These are phyloP conservation scores for Letharia lupina DNA, from an alignment of 495 filamentous ascomycete species.

Conservation along the genomic window DNA sequence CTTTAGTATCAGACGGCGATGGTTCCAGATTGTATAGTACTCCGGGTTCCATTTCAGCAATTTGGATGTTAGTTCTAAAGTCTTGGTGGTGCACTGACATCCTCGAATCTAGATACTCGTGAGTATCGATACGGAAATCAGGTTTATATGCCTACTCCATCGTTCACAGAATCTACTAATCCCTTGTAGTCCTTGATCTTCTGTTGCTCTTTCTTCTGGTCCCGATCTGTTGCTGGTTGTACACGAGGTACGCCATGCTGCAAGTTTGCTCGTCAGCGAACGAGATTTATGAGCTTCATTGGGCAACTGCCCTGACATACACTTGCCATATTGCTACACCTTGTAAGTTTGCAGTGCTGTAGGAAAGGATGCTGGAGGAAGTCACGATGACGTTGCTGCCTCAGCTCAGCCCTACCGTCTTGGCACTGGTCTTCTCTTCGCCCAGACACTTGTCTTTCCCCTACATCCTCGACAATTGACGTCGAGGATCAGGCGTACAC, in stretches of 20 bases:
- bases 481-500: background rate
- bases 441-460: background rate
- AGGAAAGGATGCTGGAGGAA: background rate
- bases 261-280: background rate
- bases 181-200: constrained; percentile 72
- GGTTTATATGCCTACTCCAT: constrained; percentile 39
- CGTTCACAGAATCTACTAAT: constrained; percentile 57
- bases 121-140: background rate
- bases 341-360: too few species aligned
- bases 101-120: constrained; percentile 39
- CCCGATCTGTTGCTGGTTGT: constrained; percentile 54
- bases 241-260: constrained; percentile 72
- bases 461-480: background rate
- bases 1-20: constrained; percentile 61
- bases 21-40: constrained; percentile 98
- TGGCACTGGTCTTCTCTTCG: constrained; percentile 4
- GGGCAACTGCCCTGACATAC: constrained; percentile 10
- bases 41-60: constrained; percentile 86
- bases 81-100: constrained; percentile 53
- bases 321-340: background rate
- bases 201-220: constrained; percentile 57
- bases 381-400: constrained; percentile 3
- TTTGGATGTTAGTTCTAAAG: constrained; percentile 66
- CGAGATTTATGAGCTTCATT: rapidly evolving
- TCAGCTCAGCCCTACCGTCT: constrained; percentile 14